Evolutionary conservation across 169 alveolate species (phyloP).

Genomic region (Plasmodium falciparum): DNA sequence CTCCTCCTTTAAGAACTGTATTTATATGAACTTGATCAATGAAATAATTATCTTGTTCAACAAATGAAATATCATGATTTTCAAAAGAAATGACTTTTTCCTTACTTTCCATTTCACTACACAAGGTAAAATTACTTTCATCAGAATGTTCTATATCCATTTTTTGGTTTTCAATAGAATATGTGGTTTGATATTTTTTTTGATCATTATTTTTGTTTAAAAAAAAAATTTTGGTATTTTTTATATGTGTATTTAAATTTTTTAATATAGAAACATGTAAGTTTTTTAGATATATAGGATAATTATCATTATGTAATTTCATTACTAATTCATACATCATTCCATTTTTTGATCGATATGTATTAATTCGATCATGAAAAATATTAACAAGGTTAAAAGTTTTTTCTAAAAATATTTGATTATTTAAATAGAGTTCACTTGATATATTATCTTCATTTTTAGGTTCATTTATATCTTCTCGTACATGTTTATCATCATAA

Average conservation of each 20-base stretch:
- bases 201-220: conserved; percentile 3
- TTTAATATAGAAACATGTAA: conserved; percentile 32
- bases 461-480: not conserved
- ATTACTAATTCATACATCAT: conserved; percentile 63
- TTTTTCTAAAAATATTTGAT: conserved; percentile 58
- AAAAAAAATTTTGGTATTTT: conserved; percentile 32
- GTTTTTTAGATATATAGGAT: conserved; percentile 57
- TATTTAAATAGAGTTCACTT: conserved; percentile 14
- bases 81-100: not conserved
- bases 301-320: conserved; percentile 60
- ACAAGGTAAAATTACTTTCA: not conserved
- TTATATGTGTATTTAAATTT: conserved; percentile 31
- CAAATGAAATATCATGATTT: not conserved
- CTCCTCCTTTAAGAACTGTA: conserved; percentile 47
- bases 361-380: conserved; percentile 67
- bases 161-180: not conserved
- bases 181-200: not conserved
- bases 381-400: conserved; percentile 44
- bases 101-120: not conserved
- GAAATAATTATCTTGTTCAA: conserved; percentile 14
- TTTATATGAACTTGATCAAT: conserved; percentile 56
- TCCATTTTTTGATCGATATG: conserved; percentile 59
- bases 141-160: not conserved
- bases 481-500: too few relatives aligned
- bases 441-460: conserved; percentile 2